A percentile compares a stretch with the other conserved stretches of the same genome.
These are phyloP conservation scores for Trichoderma semiorbis DNA, from an alignment of 2,329 filamentous ascomycete species.

Conservation along the genomic window DNA sequence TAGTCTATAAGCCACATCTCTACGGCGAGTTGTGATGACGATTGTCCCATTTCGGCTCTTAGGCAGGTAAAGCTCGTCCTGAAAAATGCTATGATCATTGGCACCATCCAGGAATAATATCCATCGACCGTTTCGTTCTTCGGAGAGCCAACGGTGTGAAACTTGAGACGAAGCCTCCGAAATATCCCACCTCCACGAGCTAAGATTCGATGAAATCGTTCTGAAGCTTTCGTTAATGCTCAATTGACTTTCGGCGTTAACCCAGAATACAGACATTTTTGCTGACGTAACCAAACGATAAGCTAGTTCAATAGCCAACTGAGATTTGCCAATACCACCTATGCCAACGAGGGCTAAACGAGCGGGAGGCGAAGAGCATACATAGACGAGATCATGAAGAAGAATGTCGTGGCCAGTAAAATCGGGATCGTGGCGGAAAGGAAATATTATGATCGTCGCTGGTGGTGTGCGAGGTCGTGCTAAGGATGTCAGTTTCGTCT, in stretches of 20 bases:
- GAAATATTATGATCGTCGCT: slow-evolving; percentile 18
- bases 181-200: background rate
- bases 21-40: background rate
- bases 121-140: slow-evolving; percentile 31
- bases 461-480: background rate
- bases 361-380: slow-evolving; percentile 19
- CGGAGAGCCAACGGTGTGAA: slow-evolving; percentile 30
- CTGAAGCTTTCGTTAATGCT: background rate
- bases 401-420: slow-evolving; percentile 31
- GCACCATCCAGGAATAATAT: slow-evolving; percentile 37
- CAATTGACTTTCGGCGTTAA: background rate
- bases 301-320: background rate
- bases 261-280: background rate
- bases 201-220: background rate
- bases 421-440: slow-evolving; percentile 31
- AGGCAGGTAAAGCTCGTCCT: background rate
- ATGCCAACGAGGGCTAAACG: slow-evolving; percentile 34
- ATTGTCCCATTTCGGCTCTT: background rate
- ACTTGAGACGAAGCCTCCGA: slow-evolving; percentile 24
- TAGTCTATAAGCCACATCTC: background rate
- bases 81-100: slow-evolving; percentile 28
- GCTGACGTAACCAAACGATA: background rate
- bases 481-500: background rate
- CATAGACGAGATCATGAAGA: slow-evolving; percentile 23
- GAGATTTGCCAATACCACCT: slow-evolving; percentile 30